Conservation (phyloP, 2,329 filamentous ascomycete species). For the Exophiala xenobiotica region DNA sequence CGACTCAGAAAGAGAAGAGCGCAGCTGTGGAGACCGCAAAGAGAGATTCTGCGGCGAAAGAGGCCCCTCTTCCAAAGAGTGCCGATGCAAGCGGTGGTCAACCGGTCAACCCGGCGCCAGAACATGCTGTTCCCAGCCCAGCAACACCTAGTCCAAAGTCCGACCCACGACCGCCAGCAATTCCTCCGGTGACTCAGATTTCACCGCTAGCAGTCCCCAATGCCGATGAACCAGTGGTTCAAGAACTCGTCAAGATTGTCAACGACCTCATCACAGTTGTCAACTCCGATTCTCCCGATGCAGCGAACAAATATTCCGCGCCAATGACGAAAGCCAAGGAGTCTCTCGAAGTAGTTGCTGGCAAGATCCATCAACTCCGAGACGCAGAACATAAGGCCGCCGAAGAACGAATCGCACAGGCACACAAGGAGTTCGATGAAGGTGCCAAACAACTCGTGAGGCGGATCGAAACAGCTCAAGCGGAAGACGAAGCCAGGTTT, state of each 20-base stretch:
- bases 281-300: constrained; percentile 69
- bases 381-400: constrained; percentile 67
- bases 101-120: constrained; percentile 26
- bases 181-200: constrained; percentile 61
- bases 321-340: constrained; percentile 83
- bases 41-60: constrained; percentile 30
- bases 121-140: constrained; percentile 42
- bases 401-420: constrained; percentile 69
- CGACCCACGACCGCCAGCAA: constrained; percentile 39
- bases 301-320: constrained; percentile 69
- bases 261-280: constrained; percentile 94
- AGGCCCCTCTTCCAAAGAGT: constrained; percentile 29
- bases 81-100: constrained; percentile 30
- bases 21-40: constrained; percentile 38
- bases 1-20: constrained; percentile 34
- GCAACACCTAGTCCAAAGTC: constrained; percentile 32
- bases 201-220: constrained; percentile 74
- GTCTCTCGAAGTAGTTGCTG: constrained; percentile 74
- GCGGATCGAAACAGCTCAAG: constrained; percentile 81
- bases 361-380: constrained; percentile 74
- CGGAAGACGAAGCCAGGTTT: constrained; percentile 77
- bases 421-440: constrained; percentile 76
- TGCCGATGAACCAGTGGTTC: constrained; percentile 81
- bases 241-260: constrained; percentile 90
- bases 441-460: constrained; percentile 84